phyloP scores from a whole-genome alignment of 164 flowering plant species.

The Dillenia suffruticosa region DNA sequence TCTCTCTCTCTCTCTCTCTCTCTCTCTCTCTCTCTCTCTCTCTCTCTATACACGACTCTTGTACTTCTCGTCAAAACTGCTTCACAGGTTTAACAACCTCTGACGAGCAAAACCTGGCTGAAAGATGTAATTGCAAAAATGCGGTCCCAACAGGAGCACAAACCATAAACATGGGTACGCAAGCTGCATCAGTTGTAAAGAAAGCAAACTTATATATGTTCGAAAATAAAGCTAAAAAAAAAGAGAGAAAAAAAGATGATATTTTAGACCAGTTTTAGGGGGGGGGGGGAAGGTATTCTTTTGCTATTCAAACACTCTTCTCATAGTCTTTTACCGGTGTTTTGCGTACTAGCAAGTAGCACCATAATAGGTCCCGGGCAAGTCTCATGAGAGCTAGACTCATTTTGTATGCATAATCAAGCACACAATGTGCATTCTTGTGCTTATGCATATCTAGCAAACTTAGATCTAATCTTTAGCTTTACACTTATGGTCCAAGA shows the following conservation, averaged over 20 bases:
- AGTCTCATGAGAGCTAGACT: too few species aligned
- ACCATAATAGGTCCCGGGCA: too few species aligned
- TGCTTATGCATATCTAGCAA: too few species aligned
- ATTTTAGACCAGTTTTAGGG: not conserved
- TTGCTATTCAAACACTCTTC: not conserved
- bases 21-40: not conserved
- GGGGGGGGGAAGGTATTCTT: not conserved
- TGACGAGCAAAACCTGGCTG: slow-evolving; percentile 95
- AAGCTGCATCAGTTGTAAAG: slow-evolving; percentile 59
- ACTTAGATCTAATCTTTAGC: too few species aligned
- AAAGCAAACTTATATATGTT: slow-evolving; percentile 16
- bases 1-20: not conserved
- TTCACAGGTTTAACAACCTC: slow-evolving; percentile 20
- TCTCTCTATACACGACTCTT: not conserved
- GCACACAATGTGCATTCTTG: too few species aligned
- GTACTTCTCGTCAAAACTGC: slow-evolving; percentile 6
- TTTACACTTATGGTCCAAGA: too few species aligned
- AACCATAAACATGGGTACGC: slow-evolving; percentile 65
- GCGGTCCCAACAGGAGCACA: slow-evolving; percentile 52
- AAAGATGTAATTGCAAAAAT: slow-evolving; percentile 35
- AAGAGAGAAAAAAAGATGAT: not conserved
- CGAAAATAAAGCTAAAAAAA: not conserved
- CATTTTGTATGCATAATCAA: too few species aligned
- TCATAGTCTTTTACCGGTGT: too few species aligned
- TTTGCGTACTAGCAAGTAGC: too few species aligned